Conservation (phyloP, 208 protist species). For the Trypanosoma conorhini region DNA sequence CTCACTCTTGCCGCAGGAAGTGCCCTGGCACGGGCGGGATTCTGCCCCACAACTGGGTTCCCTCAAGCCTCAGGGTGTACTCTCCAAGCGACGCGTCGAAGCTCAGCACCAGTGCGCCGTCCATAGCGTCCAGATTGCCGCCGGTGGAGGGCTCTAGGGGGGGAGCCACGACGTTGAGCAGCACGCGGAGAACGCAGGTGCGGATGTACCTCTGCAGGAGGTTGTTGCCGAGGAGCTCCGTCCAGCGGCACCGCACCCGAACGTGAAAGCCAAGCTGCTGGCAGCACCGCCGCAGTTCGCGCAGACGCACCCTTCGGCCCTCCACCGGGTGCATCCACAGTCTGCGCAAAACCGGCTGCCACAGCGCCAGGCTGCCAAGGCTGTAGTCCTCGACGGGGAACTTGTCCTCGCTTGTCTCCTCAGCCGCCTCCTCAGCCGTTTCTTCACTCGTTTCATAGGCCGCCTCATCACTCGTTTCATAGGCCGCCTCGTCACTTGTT, state of each 20-base stretch:
- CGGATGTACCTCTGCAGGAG: constrained; percentile 14
- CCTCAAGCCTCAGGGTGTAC: constrained; percentile 1
- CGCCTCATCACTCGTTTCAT: no score
- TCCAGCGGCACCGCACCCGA: constrained; percentile 22
- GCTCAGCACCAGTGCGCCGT: not conserved
- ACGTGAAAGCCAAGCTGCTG: constrained; percentile 28
- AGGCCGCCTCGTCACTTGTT: no score
- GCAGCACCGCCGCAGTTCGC: constrained; percentile 23
- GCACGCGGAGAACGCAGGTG: constrained; percentile 16
- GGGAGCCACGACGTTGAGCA: constrained; percentile 23
- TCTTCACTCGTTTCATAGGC: no score
- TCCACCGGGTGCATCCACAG: constrained; percentile 7
- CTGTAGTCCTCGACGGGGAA: not conserved
- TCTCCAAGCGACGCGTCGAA: not conserved
- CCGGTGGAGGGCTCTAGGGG: not conserved
- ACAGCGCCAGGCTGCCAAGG: constrained; percentile 17
- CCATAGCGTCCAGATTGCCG: not conserved
- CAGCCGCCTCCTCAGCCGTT: no score
- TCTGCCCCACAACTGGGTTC: constrained; percentile 19
- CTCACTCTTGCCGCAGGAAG: not conserved
- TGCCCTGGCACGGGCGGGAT: not conserved
- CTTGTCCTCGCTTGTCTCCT: not conserved
- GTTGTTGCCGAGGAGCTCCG: constrained; percentile 20
- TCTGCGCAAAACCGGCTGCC: constrained; percentile 6
- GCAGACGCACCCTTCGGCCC: constrained; percentile 14